phyloP scores from a whole-genome alignment of 768 basidiomycete genomes.

The Xerocomus spinulosus region DNA sequence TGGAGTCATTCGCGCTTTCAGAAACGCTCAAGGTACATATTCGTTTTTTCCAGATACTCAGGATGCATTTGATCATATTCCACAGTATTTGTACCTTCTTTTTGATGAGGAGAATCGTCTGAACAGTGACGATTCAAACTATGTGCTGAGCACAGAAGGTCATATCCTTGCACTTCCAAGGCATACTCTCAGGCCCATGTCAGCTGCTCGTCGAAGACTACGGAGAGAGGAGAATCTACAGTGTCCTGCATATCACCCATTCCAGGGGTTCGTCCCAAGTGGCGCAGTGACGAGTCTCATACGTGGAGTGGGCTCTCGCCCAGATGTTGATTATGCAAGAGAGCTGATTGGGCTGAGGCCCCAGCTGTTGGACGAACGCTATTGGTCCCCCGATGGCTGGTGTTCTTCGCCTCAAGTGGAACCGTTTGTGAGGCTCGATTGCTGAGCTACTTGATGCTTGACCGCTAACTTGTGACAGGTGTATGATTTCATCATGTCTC shows the following conservation, averaged over 20 bases:
- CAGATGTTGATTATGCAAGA: slow-evolving; percentile 79
- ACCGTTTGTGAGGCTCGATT: slow-evolving; percentile 51
- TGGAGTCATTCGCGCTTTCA: slow-evolving; percentile 95
- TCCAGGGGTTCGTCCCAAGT: slow-evolving; percentile 30
- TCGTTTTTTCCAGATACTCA: not conserved
- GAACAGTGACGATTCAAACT: slow-evolving; percentile 74
- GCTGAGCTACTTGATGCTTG: not conserved
- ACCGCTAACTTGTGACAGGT: slow-evolving; percentile 41
- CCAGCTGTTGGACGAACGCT: slow-evolving; percentile 44
- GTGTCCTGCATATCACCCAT: slow-evolving; percentile 66
- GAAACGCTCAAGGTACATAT: slow-evolving; percentile 81
- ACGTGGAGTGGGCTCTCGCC: slow-evolving; percentile 65
- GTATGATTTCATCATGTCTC: slow-evolving; percentile 76
- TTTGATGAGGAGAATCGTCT: slow-evolving; percentile 83
- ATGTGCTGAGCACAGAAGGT: slow-evolving; percentile 94
- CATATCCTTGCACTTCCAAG: slow-evolving; percentile 72
- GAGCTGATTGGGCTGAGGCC: slow-evolving; percentile 55
- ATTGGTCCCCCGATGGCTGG: slow-evolving; percentile 70
- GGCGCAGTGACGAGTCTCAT: slow-evolving; percentile 45
- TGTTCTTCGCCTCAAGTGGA: slow-evolving; percentile 68
- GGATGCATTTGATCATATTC: slow-evolving; percentile 1
- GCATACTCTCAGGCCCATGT: slow-evolving; percentile 50
- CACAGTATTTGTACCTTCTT: slow-evolving; percentile 85
- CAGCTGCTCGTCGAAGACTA: slow-evolving; percentile 54
- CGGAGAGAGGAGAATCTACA: slow-evolving; percentile 63